Evolutionary conservation across 1,284 basidiomycete genomes (phyloP).

Genomic region (Fomitiporia mediterranea): DNA sequence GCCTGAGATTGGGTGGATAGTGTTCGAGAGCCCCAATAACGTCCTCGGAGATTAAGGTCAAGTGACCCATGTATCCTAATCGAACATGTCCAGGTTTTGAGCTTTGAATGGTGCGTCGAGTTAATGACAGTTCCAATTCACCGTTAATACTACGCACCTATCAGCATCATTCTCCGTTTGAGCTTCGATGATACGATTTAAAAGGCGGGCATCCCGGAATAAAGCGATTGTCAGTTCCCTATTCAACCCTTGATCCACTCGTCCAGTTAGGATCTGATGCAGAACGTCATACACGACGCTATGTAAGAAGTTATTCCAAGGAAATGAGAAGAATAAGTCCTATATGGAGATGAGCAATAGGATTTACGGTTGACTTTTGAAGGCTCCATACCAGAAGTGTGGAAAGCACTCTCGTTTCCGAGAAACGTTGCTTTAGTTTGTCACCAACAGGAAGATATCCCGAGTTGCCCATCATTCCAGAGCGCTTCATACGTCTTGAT

Average conservation of each 20-base stretch:
- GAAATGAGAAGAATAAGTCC: slow-evolving; percentile 94
- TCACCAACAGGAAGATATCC: slow-evolving; percentile 58
- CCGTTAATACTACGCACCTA: slow-evolving; percentile 43
- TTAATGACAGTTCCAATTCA: slow-evolving; percentile 5
- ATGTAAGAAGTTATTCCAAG: slow-evolving; percentile 98
- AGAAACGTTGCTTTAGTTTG: slow-evolving; percentile 69
- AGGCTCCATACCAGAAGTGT: slow-evolving; percentile 61
- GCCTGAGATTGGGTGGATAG: slow-evolving; percentile 78
- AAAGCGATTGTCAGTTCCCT: slow-evolving; percentile 76
- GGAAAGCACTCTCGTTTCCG: slow-evolving; percentile 67
- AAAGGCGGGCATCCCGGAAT: slow-evolving; percentile 75
- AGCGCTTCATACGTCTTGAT: slow-evolving; percentile 38
- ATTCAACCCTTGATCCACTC: slow-evolving; percentile 72
- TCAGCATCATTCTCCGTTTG: slow-evolving; percentile 74
- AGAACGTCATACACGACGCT: slow-evolving; percentile 96
- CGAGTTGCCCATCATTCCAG: slow-evolving; percentile 23
- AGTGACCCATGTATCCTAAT: slow-evolving; percentile 95
- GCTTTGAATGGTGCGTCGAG: slow-evolving; percentile 33
- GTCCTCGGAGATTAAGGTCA: slow-evolving; percentile 90
- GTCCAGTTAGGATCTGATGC: slow-evolving; percentile 92
- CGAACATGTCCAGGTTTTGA: slow-evolving; percentile 68
- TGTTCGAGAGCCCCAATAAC: slow-evolving; percentile 81
- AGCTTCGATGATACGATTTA: slow-evolving; percentile 81
- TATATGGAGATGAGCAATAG: slow-evolving; percentile 28
- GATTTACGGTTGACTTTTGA: slow-evolving; percentile 20